Conservation (phyloP, 495 filamentous ascomycete species). For the Aspergillus nanangensis region DNA sequence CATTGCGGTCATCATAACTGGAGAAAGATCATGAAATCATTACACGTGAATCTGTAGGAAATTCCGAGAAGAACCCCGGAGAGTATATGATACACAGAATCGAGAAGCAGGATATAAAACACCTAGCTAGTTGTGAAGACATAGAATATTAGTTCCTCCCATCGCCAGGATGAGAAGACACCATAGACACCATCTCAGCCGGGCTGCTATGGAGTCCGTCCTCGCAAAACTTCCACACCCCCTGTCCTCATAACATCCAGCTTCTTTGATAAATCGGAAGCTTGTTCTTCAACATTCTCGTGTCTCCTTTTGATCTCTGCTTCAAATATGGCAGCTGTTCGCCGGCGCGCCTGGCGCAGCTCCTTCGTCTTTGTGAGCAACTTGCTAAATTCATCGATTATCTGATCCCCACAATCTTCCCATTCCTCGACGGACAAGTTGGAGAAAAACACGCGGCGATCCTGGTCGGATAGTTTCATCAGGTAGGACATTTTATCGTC, state of each 20-base stretch:
- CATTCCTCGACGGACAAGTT: constrained; percentile 66
- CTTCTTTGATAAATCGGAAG: constrained; percentile 32
- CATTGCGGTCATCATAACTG: not conserved
- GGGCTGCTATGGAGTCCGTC: constrained; percentile 22
- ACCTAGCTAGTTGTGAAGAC: too few species aligned
- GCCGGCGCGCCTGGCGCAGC: constrained; percentile 60
- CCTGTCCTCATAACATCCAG: constrained; percentile 41
- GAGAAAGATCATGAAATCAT: constrained; percentile 1
- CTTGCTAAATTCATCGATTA: constrained; percentile 63
- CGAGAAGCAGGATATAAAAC: too few species aligned
- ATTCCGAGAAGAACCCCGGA: too few species aligned
- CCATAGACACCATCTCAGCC: not conserved
- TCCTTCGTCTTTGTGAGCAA: constrained; percentile 61
- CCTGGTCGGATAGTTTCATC: constrained; percentile 24
- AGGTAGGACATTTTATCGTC: constrained; percentile 28
- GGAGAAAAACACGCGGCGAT: constrained; percentile 60
- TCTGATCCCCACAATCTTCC: constrained; percentile 79
- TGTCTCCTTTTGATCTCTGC: constrained; percentile 55
- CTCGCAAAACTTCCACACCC: constrained; percentile 37
- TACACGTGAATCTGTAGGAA: too few species aligned
- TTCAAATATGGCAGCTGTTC: constrained; percentile 62
- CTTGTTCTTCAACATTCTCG: constrained; percentile 32
- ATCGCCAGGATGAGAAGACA: constrained; percentile 4
- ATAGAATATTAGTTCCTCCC: not conserved
- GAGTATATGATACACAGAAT: too few species aligned